Evolutionary conservation across 2,329 filamentous ascomycete species (phyloP), one percentile per base, ranked within the genome.

Genomic region (Rachicladosporium sp.): DNA sequence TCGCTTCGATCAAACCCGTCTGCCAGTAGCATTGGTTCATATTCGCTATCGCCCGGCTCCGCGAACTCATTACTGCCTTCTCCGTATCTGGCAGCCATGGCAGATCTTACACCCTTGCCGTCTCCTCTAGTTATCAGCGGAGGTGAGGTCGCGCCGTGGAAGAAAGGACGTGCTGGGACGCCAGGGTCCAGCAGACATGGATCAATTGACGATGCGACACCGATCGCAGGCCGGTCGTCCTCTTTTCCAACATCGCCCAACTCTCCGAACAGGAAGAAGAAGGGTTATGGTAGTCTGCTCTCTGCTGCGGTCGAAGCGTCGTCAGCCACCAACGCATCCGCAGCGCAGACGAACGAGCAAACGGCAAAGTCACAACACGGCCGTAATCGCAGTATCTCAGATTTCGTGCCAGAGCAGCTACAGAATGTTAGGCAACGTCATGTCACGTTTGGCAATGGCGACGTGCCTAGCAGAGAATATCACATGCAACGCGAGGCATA

Each of bases 371-470:
- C 46, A 11, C 82, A 85, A 58, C 43, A 57, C 41, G 67, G 68
- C 9, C 74, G 83, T 43, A 87, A 91, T 58, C 74, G 88, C 51
- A 95, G 88, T 60, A 66, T 91, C 19, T 94, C 87, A 64, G 88
- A 95, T 48, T 94, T 93, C 59, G 71, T 78, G 0, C 86, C 87
- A 2, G 82, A 91, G 39, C 66, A 74, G 4, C 67, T 80, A 47
- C 70, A 77, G 33, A 72, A 82, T 36, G 71, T 80, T 1, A 82
- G 77, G 53, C 64, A 67, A 27, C 75, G 86, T 33, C 79, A 85
- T 46, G 72, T 83, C 40, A 84, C 81, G 0, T 77, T 91, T 10
- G 77, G 77, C 1, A 68, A 77, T 2, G 48, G 69, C 53, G 51
- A 61, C 51, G 33, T 64, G 15, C 68, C 72, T 29, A 63, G 63